Evolutionary conservation across 805 yeast species (phyloP).

Genomic region (Monosporozyma unispora): DNA sequence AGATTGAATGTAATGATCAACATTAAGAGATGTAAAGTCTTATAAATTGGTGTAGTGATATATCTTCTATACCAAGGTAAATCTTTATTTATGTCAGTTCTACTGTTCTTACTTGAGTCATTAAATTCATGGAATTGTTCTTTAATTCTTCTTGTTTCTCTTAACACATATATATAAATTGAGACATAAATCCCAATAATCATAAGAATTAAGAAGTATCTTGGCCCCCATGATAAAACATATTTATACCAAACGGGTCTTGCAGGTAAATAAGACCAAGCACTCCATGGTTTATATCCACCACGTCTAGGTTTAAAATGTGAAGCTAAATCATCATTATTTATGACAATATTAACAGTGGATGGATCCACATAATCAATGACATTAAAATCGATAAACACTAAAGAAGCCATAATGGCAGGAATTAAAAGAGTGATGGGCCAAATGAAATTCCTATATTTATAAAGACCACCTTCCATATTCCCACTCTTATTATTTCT

Average conservation of each 20-base stretch:
- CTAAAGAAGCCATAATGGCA: conserved; percentile 57
- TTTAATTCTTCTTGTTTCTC: conserved; percentile 49
- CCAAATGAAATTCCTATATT: conserved; percentile 50
- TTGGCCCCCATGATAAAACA: conserved; percentile 72
- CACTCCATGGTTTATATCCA: conserved; percentile 54
- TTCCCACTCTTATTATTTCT: conserved; percentile 31
- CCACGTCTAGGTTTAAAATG: conserved; percentile 24
- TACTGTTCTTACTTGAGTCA: background rate
- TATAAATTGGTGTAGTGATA: background rate
- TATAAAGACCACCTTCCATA: conserved; percentile 68
- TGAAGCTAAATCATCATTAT: conserved; percentile 11
- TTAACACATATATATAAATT: conserved; percentile 63
- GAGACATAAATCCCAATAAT: conserved; percentile 59
- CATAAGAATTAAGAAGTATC: conserved; percentile 55
- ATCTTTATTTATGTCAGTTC: background rate
- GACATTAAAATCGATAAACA: conserved; percentile 41
- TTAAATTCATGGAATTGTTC: conserved; percentile 12
- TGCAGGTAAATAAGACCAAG: conserved; percentile 75
- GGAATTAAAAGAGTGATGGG: conserved; percentile 53
- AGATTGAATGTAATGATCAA: conserved; percentile 18
- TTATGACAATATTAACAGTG: conserved; percentile 21
- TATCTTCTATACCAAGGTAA: background rate
- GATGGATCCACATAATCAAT: conserved; percentile 10
- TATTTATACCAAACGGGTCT: conserved; percentile 64
- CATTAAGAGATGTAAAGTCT: conserved; percentile 4